Evolutionary conservation across 179 eudicot genomes (phyloP).

Genomic region (Amaranthus tricolor): DNA sequence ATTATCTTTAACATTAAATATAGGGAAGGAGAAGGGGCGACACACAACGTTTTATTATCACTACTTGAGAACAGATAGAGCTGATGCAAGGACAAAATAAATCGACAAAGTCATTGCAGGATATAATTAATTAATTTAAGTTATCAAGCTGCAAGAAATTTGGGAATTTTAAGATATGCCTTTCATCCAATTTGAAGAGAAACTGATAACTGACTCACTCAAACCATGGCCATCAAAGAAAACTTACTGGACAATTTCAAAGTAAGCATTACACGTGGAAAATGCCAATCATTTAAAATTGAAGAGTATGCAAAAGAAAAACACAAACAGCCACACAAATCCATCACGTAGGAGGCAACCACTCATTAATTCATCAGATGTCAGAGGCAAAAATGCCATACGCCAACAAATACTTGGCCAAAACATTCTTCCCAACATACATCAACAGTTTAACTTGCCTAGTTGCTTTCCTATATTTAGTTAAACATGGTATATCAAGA

Average conservation of each 20-base stretch:
- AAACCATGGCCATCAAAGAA: not conserved
- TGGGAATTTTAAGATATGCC: not conserved
- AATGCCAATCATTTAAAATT: not conserved
- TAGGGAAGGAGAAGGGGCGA: not conserved
- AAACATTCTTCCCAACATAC: not conserved
- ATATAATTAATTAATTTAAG: not conserved
- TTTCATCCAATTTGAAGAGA: not conserved
- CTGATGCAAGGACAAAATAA: not conserved
- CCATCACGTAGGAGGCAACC: not conserved
- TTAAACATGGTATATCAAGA: not conserved
- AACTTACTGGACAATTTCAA: not conserved
- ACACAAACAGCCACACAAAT: not conserved
- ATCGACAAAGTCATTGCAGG: not conserved
- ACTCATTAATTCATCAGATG: not conserved
- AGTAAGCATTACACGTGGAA: not conserved
- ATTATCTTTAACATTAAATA: conserved; percentile 8
- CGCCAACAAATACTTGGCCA: not conserved
- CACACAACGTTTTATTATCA: not conserved
- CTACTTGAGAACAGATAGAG: not conserved
- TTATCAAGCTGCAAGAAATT: not conserved
- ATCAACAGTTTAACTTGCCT: not conserved
- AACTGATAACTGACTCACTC: not conserved
- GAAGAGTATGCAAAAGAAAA: not conserved
- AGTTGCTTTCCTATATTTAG: not conserved
- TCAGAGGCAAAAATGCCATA: not conserved